phyloP scores from a whole-genome alignment of 2,329 filamentous ascomycete species.

The Diaporthe citrichinensis region DNA sequence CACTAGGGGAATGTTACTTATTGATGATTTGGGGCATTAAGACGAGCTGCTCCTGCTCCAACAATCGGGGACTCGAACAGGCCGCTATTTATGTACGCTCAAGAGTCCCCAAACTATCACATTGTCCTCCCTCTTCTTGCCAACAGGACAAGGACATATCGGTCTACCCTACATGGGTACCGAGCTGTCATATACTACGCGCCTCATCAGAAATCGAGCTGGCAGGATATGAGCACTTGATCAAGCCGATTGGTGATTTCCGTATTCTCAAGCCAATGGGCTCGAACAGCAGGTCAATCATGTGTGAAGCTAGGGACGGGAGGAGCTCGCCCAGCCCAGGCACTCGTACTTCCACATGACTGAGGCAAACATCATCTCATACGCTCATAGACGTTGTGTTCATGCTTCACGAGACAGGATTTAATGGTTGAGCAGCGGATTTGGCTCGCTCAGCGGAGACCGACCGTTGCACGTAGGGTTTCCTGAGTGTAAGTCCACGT shows the following conservation, averaged over 20 bases:
- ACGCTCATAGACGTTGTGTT: background rate
- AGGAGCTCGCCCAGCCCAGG: background rate
- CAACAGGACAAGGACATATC: background rate
- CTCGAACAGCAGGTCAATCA: background rate
- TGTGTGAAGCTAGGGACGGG: background rate
- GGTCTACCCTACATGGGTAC: fast-evolving
- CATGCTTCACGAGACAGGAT: background rate
- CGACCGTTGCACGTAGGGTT: background rate
- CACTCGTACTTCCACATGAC: background rate
- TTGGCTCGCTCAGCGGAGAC: background rate
- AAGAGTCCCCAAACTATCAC: no score
- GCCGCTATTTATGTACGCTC: background rate
- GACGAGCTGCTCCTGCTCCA: background rate
- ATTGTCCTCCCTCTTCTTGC: no score
- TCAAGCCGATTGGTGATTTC: no score
- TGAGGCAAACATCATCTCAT: background rate
- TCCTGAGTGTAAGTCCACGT: background rate
- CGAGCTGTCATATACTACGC: background rate
- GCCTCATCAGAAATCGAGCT: background rate
- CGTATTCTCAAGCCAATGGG: background rate
- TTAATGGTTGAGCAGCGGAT: background rate
- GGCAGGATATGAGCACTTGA: background rate
- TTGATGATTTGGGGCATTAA: background rate
- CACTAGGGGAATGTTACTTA: no score
- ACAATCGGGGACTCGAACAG: fast-evolving